Evolutionary conservation across 2,329 filamentous ascomycete genomes (phyloP), one percentile per base, ranked within the genome.

Genomic region (Botrytis deweyae): DNA sequence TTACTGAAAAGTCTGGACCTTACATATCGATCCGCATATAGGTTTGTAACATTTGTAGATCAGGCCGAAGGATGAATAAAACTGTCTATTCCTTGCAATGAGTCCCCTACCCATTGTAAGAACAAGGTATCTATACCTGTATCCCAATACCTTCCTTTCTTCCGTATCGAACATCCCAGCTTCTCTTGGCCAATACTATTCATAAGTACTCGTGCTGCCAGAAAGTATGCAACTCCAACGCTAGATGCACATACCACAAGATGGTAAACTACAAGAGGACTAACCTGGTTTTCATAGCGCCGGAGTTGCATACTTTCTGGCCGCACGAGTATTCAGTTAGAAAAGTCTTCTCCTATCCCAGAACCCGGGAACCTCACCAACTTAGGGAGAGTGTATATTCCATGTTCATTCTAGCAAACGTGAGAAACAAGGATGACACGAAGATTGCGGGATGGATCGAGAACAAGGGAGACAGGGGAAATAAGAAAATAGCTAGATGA

Each of bases 11-110:
- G 49, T 67, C n/a, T 67, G 62, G 46, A 67, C 62, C 44, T 72
- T 72, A 69, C 29, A 67, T 65, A 72, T 72, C n/a, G 61, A 44
- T 63, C 70, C 36, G 61, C 70, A 67, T 67, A 66, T 67, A 63
- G 36, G 8, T 70, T 16, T 70, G 55, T 67, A 67, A 44, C 62
- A 67, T 29, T 58, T 40, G 38, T n/a, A 36, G 62, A 59, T 67
- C 70, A 40, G 38, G n/a, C 36, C 59, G 36, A 33, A 52, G 44
- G 36, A 36, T 36, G 61, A 44, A 44, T 14, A 40, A 25, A 72
- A 33, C 58, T 29, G 63, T 25, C 36, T 40, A 40, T 22, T 52
- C 64, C 65, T 49, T 68, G 66, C 6, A 33, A 38, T 25, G 18
- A 69, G 6, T 69, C 40, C 36, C 25, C 38, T 55, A 33, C 25